These are phyloP conservation scores for Hypoxylon sp. DNA, from an alignment of 2,329 filamentous ascomycete genomes.

Conservation along the genomic window DNA sequence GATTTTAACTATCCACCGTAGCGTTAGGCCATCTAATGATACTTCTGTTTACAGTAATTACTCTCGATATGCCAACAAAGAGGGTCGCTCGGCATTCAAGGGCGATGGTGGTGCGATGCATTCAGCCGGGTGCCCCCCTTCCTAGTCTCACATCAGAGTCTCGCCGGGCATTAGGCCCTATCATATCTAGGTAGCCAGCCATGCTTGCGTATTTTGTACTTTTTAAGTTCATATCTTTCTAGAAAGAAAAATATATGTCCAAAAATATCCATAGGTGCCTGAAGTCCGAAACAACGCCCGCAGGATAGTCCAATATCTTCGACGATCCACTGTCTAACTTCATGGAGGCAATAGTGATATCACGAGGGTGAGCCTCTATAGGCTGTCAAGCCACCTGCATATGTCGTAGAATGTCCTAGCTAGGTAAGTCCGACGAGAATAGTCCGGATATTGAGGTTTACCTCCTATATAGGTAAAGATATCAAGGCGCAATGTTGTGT, in stretches of 20 bases:
- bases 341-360: conserved; percentile 20
- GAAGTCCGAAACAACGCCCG: conserved; percentile 34
- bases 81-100: conserved; percentile 26
- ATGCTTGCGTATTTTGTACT: conserved; percentile 32
- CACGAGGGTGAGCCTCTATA: conserved; percentile 8
- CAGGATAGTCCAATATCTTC: conserved; percentile 13
- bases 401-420: conserved; percentile 27
- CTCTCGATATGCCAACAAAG: conserved; percentile 27
- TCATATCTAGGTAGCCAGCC: conserved; percentile 21
- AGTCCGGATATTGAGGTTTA: conserved; percentile 1
- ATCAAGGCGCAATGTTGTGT: conserved; percentile 25
- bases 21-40: conserved; percentile 18
- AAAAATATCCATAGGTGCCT: conserved; percentile 23
- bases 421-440: conserved; percentile 31
- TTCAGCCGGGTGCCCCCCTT: conserved; percentile 32
- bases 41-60: conserved; percentile 33
- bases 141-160: conserved; percentile 41
- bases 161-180: conserved; percentile 34
- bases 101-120: conserved; percentile 29
- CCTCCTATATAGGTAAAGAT: conserved; percentile 19
- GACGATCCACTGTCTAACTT: conserved; percentile 4
- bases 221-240: conserved; percentile 35
- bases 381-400: conserved; percentile 27
- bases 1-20: conserved; percentile 41
- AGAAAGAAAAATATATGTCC: conserved; percentile 28